Evolutionary conservation across 495 filamentous ascomycete genomes (phyloP).

Genomic region (Aspergillus saccharolyticus): DNA sequence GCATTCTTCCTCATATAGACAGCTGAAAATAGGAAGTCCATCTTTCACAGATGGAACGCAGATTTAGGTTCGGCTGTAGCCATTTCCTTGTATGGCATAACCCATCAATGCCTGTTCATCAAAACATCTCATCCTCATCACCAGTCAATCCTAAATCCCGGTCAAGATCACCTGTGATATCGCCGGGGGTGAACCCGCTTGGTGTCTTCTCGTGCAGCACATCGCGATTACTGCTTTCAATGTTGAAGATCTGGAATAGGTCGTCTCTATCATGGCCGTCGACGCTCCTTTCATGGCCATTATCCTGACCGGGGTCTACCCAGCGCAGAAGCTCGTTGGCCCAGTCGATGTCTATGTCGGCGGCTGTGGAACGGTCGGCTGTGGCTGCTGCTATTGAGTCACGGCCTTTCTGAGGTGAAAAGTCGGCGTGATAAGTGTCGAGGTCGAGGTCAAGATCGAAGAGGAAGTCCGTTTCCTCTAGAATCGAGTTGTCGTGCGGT

Average conservation of each 20-base stretch:
- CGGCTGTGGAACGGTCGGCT: constrained; percentile 8
- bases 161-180: constrained; percentile 43
- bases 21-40: background rate
- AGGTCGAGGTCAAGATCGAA: constrained; percentile 23
- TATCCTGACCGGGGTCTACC: constrained; percentile 14
- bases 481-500: constrained; percentile 16
- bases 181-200: constrained; percentile 8
- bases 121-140: constrained; percentile 37
- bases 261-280: constrained; percentile 17
- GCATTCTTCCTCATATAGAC: background rate
- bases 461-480: background rate
- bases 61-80: no score
- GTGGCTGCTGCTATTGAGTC: background rate
- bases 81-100: no score
- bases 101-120: background rate
- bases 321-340: constrained; percentile 31
- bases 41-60: no score
- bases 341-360: constrained; percentile 32
- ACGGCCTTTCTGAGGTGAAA: constrained; percentile 4
- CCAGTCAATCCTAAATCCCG: constrained; percentile 32
- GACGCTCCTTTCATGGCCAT: background rate
- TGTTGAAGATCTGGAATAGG: constrained; percentile 22
- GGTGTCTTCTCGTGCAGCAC: constrained; percentile 10
- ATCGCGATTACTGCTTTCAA: background rate
- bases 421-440: constrained; percentile 22